phyloP scores from a whole-genome alignment of 805 yeast species.

The Yarrowia sp. region DNA sequence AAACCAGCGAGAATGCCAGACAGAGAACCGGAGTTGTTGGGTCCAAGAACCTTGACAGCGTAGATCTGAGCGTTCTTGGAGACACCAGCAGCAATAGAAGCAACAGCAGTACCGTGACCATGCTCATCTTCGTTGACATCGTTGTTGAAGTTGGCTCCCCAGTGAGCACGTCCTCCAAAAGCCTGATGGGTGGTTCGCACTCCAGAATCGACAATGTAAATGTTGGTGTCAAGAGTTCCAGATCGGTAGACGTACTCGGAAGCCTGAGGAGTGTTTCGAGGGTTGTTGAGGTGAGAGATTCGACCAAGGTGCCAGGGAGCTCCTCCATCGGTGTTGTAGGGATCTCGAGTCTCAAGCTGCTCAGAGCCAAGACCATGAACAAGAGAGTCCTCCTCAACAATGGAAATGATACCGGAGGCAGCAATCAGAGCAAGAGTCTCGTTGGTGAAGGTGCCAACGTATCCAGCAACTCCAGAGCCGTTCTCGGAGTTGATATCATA shows the following conservation, averaged over 20 bases:
- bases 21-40: slow-evolving; percentile 58
- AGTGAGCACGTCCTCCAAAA: slow-evolving; percentile 76
- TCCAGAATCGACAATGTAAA: slow-evolving; percentile 91
- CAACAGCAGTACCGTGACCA: slow-evolving; percentile 96
- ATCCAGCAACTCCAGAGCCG: slow-evolving; percentile 44
- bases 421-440: slow-evolving; percentile 47
- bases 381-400: slow-evolving; percentile 67
- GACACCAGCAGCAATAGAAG: slow-evolving; percentile 75
- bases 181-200: slow-evolving; percentile 72
- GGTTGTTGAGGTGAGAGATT: slow-evolving; percentile 58
- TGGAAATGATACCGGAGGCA: slow-evolving; percentile 53
- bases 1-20: slow-evolving; percentile 62
- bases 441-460: slow-evolving; percentile 48
- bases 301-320: slow-evolving; percentile 79
- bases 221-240: slow-evolving; percentile 80
- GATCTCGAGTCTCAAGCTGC: slow-evolving; percentile 53
- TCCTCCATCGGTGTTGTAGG: slow-evolving; percentile 46
- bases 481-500: not conserved
- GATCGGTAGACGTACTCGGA: slow-evolving; percentile 72
- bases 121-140: slow-evolving; percentile 79
- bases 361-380: slow-evolving; percentile 50
- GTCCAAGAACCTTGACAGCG: slow-evolving; percentile 60
- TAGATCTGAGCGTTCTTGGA: slow-evolving; percentile 58
- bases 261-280: slow-evolving; percentile 33
- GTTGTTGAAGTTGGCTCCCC: slow-evolving; percentile 81